These are phyloP conservation scores for Carpinus fangiana DNA, from an alignment of 306 rosid genomes.

Conservation along the genomic window DNA sequence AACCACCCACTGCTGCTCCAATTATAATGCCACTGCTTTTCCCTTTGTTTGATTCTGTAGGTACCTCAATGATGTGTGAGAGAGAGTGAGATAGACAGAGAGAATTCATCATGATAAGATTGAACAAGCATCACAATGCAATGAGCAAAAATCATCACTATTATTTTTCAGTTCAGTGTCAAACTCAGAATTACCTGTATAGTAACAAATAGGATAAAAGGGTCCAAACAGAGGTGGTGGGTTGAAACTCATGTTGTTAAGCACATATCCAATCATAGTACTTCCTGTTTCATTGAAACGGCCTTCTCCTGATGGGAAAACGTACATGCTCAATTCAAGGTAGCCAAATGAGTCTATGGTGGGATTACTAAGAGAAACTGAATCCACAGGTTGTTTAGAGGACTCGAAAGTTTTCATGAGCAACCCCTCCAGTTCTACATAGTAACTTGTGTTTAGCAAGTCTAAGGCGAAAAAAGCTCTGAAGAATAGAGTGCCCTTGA, in stretches of 20 bases:
- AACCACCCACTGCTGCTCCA: slow-evolving; percentile 63
- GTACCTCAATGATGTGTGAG: too few species aligned
- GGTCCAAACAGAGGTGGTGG: slow-evolving; percentile 54
- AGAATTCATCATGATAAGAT: too few species aligned
- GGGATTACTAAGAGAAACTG: slow-evolving; percentile 48
- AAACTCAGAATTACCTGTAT: slow-evolving; percentile 34
- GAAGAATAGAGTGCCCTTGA: slow-evolving; percentile 52
- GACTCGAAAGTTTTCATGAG: slow-evolving; percentile 23
- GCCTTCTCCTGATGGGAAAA: slow-evolving; percentile 50
- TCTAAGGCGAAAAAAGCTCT: slow-evolving; percentile 59
- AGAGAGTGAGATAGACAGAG: slow-evolving; percentile 5
- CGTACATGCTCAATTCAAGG: slow-evolving; percentile 36
- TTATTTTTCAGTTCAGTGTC: neutral
- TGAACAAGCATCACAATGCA: neutral
- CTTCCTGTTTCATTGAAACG: slow-evolving; percentile 46
- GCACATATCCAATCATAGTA: slow-evolving; percentile 38
- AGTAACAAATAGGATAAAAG: slow-evolving; percentile 27
- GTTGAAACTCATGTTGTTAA: slow-evolving; percentile 44
- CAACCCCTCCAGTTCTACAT: slow-evolving; percentile 15
- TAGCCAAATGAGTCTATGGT: slow-evolving; percentile 23
- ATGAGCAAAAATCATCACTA: neutral
- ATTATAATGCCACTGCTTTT: too few species aligned
- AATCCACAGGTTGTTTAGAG: slow-evolving; percentile 36
- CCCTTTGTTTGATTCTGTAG: too few species aligned
- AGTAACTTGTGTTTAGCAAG: slow-evolving; percentile 33